A percentile compares a stretch with the other conserved stretches of the same genome.
Evolutionary conservation across 1,284 basidiomycete genomes (phyloP).

Genomic region (Microbotryum lychnidis-dioicae): DNA sequence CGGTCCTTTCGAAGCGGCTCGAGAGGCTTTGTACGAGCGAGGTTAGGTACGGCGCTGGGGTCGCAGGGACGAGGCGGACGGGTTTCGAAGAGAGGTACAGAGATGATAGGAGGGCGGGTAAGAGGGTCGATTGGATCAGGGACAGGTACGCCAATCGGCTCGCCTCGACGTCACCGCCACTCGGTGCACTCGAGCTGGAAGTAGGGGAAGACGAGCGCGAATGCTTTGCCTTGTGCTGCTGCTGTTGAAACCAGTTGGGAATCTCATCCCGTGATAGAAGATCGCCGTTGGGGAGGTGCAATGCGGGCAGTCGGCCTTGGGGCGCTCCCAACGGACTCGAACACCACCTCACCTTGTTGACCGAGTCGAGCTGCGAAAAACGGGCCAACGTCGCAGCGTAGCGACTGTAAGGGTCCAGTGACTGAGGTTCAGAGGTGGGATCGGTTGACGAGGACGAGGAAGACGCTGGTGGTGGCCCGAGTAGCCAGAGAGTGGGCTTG

Average conservation of each 20-base stretch:
- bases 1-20: not conserved
- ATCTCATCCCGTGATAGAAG: slow-evolving; percentile 14
- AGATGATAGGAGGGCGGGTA: slow-evolving; percentile 23
- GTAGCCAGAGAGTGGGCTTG: slow-evolving; percentile 14
- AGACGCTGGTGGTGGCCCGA: slow-evolving; percentile 11
- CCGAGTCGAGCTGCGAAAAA: slow-evolving; percentile 2
- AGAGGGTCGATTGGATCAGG: slow-evolving; percentile 19
- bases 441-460: not conserved
- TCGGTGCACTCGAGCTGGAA: not conserved
- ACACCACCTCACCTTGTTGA: slow-evolving; percentile 4
- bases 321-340: slow-evolving; percentile 7
- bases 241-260: not conserved
- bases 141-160: slow-evolving; percentile 17
- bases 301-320: slow-evolving; percentile 6
- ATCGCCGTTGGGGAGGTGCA: slow-evolving; percentile 17
- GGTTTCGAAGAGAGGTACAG: slow-evolving; percentile 19
- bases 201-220: not conserved
- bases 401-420: slow-evolving; percentile 22
- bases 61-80: not conserved
- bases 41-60: slow-evolving; percentile 1
- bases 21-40: not conserved
- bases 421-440: slow-evolving; percentile 6
- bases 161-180: slow-evolving; percentile 5
- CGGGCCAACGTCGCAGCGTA: slow-evolving; percentile 13
- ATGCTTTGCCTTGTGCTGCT: not conserved